These are phyloP conservation scores for Tilletia setariae DNA, from an alignment of 1,284 basidiomycete genomes.

Conservation along the genomic window DNA sequence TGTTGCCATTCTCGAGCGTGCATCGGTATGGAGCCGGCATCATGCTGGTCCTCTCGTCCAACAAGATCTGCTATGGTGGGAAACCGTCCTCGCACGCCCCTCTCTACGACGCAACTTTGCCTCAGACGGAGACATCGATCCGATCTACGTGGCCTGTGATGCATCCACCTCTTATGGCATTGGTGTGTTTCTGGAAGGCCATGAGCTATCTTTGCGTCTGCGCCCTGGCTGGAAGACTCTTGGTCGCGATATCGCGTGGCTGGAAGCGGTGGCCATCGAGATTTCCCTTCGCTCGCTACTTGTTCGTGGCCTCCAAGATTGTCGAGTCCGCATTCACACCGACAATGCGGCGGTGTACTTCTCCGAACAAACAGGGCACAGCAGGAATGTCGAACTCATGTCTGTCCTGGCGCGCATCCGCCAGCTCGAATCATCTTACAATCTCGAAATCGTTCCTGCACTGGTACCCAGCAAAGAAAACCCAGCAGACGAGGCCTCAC, in stretches of 20 bases:
- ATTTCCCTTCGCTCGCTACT: neutral
- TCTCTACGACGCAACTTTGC: neutral
- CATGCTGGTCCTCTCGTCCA: neutral
- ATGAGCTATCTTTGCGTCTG: neutral
- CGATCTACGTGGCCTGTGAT: neutral
- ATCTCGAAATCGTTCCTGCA: neutral
- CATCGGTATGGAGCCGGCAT: neutral
- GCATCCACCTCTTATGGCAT: neutral
- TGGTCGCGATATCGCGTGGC: neutral
- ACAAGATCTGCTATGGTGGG: neutral
- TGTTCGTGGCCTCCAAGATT: neutral
- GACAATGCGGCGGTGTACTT: neutral
- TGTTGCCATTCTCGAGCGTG: neutral
- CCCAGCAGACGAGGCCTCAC: neutral
- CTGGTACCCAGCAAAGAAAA: neutral
- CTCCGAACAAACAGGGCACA: neutral
- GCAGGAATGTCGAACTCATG: neutral
- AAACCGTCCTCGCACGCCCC: neutral
- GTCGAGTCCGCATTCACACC: neutral
- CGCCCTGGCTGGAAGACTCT: neutral
- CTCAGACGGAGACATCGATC: neutral
- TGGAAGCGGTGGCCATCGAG: neutral
- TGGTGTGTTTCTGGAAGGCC: neutral
- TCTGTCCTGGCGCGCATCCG: neutral
- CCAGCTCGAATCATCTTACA: neutral